A percentile compares a stretch with the other conserved stretches of the same genome.
Evolutionary conservation across 164 flowering plant species (phyloP).

Genomic region (grape (Vitis vinifera)): DNA sequence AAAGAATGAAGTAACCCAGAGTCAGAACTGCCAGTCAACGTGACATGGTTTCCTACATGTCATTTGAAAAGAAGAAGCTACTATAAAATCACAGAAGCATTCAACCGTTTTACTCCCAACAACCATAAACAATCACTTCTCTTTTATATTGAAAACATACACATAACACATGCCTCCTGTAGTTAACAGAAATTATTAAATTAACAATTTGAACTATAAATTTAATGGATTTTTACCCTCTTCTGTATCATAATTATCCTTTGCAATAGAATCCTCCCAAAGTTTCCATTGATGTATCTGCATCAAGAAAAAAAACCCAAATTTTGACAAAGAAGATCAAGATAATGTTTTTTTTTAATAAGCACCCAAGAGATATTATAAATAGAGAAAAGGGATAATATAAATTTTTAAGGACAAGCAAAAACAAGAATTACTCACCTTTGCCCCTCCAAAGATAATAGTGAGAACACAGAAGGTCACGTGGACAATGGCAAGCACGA

Average conservation of each 20-base stretch:
- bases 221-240: constrained; percentile 29
- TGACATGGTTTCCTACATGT: too few species aligned
- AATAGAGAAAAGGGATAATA: too few species aligned
- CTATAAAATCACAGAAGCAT: too few species aligned
- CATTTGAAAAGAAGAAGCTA: too few species aligned
- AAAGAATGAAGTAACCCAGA: too few species aligned
- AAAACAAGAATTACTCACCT: constrained; percentile 35
- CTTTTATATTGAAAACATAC: too few species aligned
- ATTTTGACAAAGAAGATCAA: background rate
- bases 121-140: too few species aligned
- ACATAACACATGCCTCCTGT: too few species aligned
- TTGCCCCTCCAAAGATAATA: constrained; percentile 68
- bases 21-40: too few species aligned
- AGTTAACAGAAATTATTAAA: background rate
- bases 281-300: constrained; percentile 86
- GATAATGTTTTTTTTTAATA: background rate
- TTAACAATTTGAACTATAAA: background rate
- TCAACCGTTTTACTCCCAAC: too few species aligned
- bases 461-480: constrained; percentile 77
- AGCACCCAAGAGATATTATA: too few species aligned
- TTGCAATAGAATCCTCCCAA: constrained; percentile 77
- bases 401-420: background rate
- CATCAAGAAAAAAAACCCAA: constrained; percentile 4
- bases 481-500: constrained; percentile 84
- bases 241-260: constrained; percentile 46